phyloP scores from a whole-genome alignment of 2,329 filamentous ascomycete species.

The Plectosphaerella sp. region DNA sequence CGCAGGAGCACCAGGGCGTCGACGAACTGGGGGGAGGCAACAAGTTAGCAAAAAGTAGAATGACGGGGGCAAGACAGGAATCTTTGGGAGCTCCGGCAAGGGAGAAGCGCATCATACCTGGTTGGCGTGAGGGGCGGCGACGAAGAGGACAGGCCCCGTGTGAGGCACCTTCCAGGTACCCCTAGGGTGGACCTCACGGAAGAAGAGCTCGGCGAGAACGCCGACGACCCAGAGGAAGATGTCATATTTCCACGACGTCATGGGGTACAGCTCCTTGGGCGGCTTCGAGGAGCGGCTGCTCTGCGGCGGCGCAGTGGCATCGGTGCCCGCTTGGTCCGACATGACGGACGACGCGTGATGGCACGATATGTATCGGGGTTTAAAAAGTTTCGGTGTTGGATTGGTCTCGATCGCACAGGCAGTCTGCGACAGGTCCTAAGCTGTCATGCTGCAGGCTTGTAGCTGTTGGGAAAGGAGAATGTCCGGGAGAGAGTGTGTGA shows the following conservation, averaged over 20 bases:
- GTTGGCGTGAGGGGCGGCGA: constrained; percentile 95
- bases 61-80: no score
- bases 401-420: no score
- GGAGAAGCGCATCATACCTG: constrained; percentile 53
- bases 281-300: constrained; percentile 18
- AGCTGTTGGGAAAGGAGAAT: no score
- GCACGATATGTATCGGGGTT: no score
- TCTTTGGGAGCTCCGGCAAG: neutral
- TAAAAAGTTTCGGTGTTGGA: no score
- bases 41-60: neutral
- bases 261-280: constrained; percentile 57
- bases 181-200: constrained; percentile 92
- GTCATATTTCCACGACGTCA: constrained; percentile 70
- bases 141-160: constrained; percentile 85
- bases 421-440: no score
- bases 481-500: no score
- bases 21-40: constrained; percentile 63
- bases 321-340: constrained; percentile 7
- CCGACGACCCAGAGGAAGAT: constrained; percentile 73
- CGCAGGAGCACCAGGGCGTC: constrained; percentile 92
- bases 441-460: no score
- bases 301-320: constrained; percentile 14
- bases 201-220: constrained; percentile 91
- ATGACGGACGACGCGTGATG: neutral
- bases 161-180: constrained; percentile 93